Percentiles rank a stretch among this genome's conserved stretches.
phyloP scores from a whole-genome alignment of 768 basidiomycete genomes.

The Hericium coralloides region DNA sequence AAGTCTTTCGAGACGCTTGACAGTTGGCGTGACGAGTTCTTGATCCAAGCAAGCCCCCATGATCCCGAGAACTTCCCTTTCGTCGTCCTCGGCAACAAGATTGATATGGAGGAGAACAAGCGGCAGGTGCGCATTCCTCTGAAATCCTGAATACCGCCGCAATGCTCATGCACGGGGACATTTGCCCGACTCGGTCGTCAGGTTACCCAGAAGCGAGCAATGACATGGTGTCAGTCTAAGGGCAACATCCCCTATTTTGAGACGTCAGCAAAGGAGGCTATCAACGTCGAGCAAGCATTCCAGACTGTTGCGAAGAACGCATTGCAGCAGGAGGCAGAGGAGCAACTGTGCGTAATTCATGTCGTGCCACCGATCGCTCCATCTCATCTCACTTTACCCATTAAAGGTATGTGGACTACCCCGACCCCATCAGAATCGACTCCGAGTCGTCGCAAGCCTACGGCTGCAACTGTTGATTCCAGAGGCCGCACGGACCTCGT shows the following conservation, averaged over 20 bases:
- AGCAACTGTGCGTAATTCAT: slow-evolving; percentile 62
- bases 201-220: slow-evolving; percentile 99
- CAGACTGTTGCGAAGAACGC: slow-evolving; percentile 99
- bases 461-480: slow-evolving; percentile 76
- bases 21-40: slow-evolving; percentile 98
- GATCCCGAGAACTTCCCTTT: slow-evolving; percentile 99
- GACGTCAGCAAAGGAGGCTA: slow-evolving; percentile 98
- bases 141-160: background rate
- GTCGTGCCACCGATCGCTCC: slow-evolving; percentile 1
- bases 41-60: slow-evolving; percentile 97
- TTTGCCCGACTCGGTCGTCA: slow-evolving; percentile 20
- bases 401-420: slow-evolving; percentile 91
- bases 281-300: slow-evolving; percentile 99
- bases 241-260: slow-evolving; percentile 99
- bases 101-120: slow-evolving; percentile 98
- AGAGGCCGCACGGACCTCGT: background rate
- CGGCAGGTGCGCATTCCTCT: slow-evolving; percentile 59
- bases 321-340: slow-evolving; percentile 92
- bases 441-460: slow-evolving; percentile 86
- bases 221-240: slow-evolving; percentile 99
- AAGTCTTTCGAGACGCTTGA: slow-evolving; percentile 99
- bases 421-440: slow-evolving; percentile 96
- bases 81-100: slow-evolving; percentile 99
- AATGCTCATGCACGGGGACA: background rate
- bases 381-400: slow-evolving; percentile 3